A percentile compares a stretch with the other conserved stretches of the same genome.
phyloP scores from a whole-genome alignment of 768 basidiomycete genomes.

The Hygrocybe punicea region DNA sequence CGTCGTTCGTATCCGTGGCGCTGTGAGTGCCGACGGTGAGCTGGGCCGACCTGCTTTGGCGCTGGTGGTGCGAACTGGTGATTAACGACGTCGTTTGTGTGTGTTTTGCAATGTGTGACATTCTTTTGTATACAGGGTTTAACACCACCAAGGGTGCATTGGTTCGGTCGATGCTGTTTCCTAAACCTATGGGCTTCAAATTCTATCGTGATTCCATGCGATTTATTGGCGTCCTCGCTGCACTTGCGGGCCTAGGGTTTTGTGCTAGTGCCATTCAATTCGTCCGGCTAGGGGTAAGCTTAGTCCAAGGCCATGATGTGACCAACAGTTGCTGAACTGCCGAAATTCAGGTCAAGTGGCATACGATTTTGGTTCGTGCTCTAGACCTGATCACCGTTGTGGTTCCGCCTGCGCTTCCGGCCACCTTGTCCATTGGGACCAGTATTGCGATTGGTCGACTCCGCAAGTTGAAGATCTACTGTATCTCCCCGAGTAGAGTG shows the following conservation, averaged over 20 bases:
- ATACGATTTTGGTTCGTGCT: constrained; percentile 86
- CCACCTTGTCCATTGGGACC: constrained; percentile 95
- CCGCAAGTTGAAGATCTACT: constrained; percentile 85
- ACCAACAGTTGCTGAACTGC: not conserved
- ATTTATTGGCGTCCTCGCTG: constrained; percentile 87
- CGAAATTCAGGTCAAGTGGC: constrained; percentile 68
- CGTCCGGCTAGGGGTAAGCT: constrained; percentile 76
- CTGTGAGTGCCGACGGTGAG: constrained; percentile 49
- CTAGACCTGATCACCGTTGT: constrained; percentile 95
- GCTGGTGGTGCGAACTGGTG: constrained; percentile 83
- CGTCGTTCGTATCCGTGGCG: constrained; percentile 79
- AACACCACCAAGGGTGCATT: constrained; percentile 97
- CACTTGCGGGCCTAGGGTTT: constrained; percentile 91
- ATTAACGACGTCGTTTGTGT: constrained; percentile 11
- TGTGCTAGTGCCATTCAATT: constrained; percentile 90
- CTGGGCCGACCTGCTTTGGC: constrained; percentile 65
- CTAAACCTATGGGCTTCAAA: constrained; percentile 97
- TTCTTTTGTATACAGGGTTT: constrained; percentile 56
- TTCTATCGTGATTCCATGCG: constrained; percentile 91
- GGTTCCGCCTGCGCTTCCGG: constrained; percentile 95
- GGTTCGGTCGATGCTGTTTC: constrained; percentile 96
- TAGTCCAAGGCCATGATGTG: not conserved
- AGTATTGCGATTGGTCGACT: constrained; percentile 90
- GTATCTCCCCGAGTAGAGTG: constrained; percentile 93
- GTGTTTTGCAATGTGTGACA: not conserved